Conservation (phyloP, 83 land plant species). For the Picea abies region DNA sequence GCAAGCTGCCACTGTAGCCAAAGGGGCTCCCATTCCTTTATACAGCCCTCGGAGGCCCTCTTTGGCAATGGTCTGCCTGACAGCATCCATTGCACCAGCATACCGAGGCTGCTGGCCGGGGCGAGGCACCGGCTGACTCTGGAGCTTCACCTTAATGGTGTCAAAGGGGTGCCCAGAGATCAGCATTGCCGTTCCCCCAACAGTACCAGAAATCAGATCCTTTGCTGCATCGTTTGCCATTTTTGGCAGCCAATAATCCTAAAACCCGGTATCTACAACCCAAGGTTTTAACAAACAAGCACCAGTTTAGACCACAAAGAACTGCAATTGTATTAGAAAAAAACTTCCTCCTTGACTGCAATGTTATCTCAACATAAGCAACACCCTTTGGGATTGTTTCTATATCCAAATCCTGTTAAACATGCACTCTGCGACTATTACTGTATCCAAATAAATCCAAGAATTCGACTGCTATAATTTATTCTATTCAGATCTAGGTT, state of each 20-base stretch:
- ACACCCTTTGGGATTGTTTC: too few species aligned
- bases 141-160: slow-evolving; percentile 59
- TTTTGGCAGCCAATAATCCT: not conserved
- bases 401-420: too few species aligned
- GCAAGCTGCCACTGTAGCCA: slow-evolving; percentile 52
- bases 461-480: too few species aligned
- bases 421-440: too few species aligned
- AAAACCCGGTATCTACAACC: slow-evolving; percentile 5
- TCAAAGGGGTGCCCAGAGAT: slow-evolving; percentile 54
- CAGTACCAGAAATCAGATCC: slow-evolving; percentile 47
- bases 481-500: too few species aligned
- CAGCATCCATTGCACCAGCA: slow-evolving; percentile 50
- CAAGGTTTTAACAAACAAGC: too few species aligned
- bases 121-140: slow-evolving; percentile 43
- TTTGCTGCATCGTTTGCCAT: slow-evolving; percentile 31
- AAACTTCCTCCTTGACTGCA: too few species aligned
- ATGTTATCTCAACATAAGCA: too few species aligned
- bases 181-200: slow-evolving; percentile 54
- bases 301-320: too few species aligned
- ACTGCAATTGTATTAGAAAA: too few species aligned
- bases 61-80: slow-evolving; percentile 35
- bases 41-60: slow-evolving; percentile 48
- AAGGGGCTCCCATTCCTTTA: slow-evolving; percentile 61
- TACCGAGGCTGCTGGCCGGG: slow-evolving; percentile 37
- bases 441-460: too few species aligned